These are phyloP conservation scores for Ceratobasidium sp. DNA, from an alignment of 1,284 basidiomycete species.

Conservation along the genomic window DNA sequence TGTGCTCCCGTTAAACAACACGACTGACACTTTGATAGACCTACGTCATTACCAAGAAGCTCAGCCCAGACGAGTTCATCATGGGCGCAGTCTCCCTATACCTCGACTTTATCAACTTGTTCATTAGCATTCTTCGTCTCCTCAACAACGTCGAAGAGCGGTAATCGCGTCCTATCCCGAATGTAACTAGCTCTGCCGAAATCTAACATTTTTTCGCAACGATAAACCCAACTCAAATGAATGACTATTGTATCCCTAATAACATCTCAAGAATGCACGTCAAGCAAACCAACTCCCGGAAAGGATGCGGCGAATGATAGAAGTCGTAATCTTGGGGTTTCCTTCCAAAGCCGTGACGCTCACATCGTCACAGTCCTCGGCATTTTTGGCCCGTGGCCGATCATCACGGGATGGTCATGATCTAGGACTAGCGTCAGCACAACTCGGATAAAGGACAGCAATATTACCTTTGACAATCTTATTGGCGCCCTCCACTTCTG, in stretches of 20 bases:
- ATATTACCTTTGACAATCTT: too few species aligned
- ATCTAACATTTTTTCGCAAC: background rate
- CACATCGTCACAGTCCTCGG: too few species aligned
- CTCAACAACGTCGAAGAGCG: conserved; percentile 62
- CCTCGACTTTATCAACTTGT: conserved; percentile 67
- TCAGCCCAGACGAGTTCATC: conserved; percentile 88
- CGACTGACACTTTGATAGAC: conserved; percentile 53
- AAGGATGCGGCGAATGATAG: background rate
- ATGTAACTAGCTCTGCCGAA: background rate
- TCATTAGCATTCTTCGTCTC: conserved; percentile 73
- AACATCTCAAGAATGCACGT: conserved; percentile 10
- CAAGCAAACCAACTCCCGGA: background rate
- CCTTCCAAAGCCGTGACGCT: background rate
- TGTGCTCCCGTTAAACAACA: background rate
- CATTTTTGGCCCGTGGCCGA: too few species aligned
- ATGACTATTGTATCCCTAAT: conserved; percentile 13
- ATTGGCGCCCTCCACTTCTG: too few species aligned
- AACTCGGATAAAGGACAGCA: too few species aligned
- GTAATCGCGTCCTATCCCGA: conserved; percentile 41
- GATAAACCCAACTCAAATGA: background rate
- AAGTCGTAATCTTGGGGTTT: background rate
- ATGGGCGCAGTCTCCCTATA: conserved; percentile 86
- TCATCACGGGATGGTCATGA: too few species aligned
- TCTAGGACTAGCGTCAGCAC: too few species aligned
- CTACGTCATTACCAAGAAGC: conserved; percentile 76